phyloP scores from a whole-genome alignment of 1,139 yeast species.

The Eremothecium coryli region DNA sequence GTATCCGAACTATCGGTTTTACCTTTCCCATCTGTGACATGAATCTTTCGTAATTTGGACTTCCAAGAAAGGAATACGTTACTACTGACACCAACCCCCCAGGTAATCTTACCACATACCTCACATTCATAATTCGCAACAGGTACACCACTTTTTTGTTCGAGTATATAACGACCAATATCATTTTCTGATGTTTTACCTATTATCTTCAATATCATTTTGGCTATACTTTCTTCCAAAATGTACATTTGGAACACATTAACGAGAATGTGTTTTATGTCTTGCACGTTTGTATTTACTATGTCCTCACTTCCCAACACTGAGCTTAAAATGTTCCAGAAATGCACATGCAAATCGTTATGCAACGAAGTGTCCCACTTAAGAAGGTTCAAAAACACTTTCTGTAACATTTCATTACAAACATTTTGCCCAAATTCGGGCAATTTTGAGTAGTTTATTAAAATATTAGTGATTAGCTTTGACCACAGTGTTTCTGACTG shows the following conservation, averaged over 20 bases:
- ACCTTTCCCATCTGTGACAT: no score
- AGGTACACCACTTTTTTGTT: slow-evolving; percentile 47
- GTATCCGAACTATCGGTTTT: slow-evolving; percentile 5
- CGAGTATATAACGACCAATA: slow-evolving; percentile 13
- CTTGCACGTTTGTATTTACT: slow-evolving; percentile 18
- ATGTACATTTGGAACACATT: slow-evolving; percentile 20
- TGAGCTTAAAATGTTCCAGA: slow-evolving; percentile 19
- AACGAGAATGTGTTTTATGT: slow-evolving; percentile 15
- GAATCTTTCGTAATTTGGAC: slow-evolving; percentile 8
- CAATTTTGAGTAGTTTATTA: slow-evolving; percentile 12
- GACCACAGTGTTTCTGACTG: slow-evolving; percentile 19
- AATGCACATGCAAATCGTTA: slow-evolving; percentile 6
- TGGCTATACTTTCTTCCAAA: slow-evolving; percentile 21
- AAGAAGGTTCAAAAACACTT: slow-evolving; percentile 20
- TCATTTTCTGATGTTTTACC: slow-evolving; percentile 18
- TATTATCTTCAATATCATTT: slow-evolving; percentile 16
- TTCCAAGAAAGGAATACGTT: slow-evolving; percentile 39
- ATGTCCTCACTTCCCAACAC: slow-evolving; percentile 23
- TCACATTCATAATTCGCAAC: slow-evolving; percentile 49
- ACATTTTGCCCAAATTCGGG: slow-evolving; percentile 5
- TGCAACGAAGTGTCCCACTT: slow-evolving; percentile 10
- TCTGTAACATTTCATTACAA: slow-evolving; percentile 17
- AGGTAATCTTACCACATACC: slow-evolving; percentile 56
- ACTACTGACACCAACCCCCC: slow-evolving; percentile 50
- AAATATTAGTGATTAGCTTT: slow-evolving; percentile 16